Evolutionary conservation across 768 basidiomycete genomes (phyloP).

Genomic region (Suillus lakei): DNA sequence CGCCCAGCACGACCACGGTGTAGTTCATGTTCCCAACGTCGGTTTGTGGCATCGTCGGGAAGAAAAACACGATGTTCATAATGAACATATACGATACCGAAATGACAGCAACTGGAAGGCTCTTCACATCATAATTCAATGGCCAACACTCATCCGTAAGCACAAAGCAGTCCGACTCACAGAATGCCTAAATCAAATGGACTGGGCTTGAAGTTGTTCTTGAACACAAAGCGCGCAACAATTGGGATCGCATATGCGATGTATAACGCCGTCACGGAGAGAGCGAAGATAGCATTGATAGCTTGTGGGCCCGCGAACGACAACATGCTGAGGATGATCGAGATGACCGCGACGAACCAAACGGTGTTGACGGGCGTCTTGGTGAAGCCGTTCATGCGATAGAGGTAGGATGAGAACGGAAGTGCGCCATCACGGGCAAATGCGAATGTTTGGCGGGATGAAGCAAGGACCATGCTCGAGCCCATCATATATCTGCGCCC

Average conservation of each 20-base stretch:
- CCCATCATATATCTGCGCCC: slow-evolving; percentile 50
- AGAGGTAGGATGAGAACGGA: slow-evolving; percentile 59
- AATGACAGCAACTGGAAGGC: slow-evolving; percentile 56
- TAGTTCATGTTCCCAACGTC: slow-evolving; percentile 68
- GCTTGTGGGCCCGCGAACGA: slow-evolving; percentile 60
- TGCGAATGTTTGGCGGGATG: slow-evolving; percentile 61
- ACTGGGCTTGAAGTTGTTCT: slow-evolving; percentile 50
- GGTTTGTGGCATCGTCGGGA: slow-evolving; percentile 58
- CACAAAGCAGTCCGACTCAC: slow-evolving; percentile 32
- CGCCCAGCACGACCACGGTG: slow-evolving; percentile 66
- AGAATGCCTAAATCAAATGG: slow-evolving; percentile 50
- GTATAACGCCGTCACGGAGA: slow-evolving; percentile 53
- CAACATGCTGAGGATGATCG: slow-evolving; percentile 54
- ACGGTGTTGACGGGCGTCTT: slow-evolving; percentile 64
- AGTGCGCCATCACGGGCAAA: slow-evolving; percentile 67
- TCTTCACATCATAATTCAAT: slow-evolving; percentile 37
- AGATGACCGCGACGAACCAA: slow-evolving; percentile 48
- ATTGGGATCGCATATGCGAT: slow-evolving; percentile 57
- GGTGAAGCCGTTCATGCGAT: slow-evolving; percentile 56
- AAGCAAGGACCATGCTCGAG: slow-evolving; percentile 53
- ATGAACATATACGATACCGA: slow-evolving; percentile 70
- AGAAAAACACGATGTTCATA: slow-evolving; percentile 64
- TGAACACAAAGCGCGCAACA: slow-evolving; percentile 51
- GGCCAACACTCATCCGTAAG: slow-evolving; percentile 16
- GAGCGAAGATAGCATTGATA: slow-evolving; percentile 60